Evolutionary conservation across 768 basidiomycete species (phyloP).

Genomic region (Russula abietina): DNA sequence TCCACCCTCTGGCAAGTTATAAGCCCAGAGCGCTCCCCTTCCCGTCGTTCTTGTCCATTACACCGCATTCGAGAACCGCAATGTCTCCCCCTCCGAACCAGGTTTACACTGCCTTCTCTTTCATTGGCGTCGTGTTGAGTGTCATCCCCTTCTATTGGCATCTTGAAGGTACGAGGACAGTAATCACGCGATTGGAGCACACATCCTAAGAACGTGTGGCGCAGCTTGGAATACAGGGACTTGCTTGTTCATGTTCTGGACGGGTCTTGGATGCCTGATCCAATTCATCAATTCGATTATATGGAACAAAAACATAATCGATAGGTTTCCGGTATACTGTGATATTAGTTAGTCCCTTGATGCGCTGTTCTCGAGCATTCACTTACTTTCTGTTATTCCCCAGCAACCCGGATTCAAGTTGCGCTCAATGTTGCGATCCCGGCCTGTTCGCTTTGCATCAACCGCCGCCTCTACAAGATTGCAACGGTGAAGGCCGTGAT

Average conservation of each 20-base stretch:
- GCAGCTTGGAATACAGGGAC: conserved; percentile 66
- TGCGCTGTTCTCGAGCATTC: not conserved
- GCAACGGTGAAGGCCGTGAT: conserved; percentile 33
- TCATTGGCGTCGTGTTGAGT: conserved; percentile 43
- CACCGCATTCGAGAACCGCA: not conserved
- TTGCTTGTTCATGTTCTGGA: conserved; percentile 67
- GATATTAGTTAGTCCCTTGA: conserved; percentile 44
- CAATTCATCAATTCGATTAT: conserved; percentile 61
- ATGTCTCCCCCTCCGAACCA: conserved; percentile 17
- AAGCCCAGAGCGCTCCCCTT: not conserved
- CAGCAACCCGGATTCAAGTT: conserved; percentile 38
- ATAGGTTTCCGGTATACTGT: conserved; percentile 46
- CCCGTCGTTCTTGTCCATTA: not conserved
- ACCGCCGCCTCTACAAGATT: conserved; percentile 46
- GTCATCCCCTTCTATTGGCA: conserved; percentile 52
- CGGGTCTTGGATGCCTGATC: conserved; percentile 49
- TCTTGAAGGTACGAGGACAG: conserved; percentile 35
- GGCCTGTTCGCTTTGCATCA: conserved; percentile 41
- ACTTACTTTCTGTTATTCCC: not conserved
- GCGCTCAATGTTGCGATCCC: conserved; percentile 35
- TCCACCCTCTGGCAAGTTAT: not conserved
- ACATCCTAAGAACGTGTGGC: not conserved
- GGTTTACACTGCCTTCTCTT: conserved; percentile 35
- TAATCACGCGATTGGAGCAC: not conserved
- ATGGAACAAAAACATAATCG: conserved; percentile 57